Evolutionary conservation across 148 eudicot genomes (phyloP).

Genomic region (Amaranthus palmeri): DNA sequence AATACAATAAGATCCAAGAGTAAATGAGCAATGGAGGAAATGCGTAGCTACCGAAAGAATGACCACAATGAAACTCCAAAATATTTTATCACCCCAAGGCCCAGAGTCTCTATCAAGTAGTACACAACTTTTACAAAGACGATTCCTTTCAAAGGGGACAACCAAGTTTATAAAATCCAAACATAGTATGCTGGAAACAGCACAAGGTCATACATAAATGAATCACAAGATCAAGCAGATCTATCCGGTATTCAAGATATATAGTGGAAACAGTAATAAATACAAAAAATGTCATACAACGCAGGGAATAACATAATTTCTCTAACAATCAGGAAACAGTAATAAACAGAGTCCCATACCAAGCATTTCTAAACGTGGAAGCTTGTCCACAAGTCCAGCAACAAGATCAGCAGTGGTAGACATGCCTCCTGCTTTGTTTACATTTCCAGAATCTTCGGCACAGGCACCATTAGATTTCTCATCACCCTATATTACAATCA

Average conservation of each 20-base stretch:
- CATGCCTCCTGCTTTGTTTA: constrained; percentile 36
- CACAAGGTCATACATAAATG: too few relatives aligned
- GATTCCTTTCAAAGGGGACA: background rate
- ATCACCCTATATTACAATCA: constrained; percentile 39
- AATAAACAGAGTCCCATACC: constrained; percentile 38
- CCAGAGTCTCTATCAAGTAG: background rate
- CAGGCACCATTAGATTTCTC: constrained; percentile 36
- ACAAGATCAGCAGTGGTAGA: constrained; percentile 26
- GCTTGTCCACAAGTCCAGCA: constrained; percentile 37
- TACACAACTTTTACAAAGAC: background rate
- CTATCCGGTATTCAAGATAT: background rate
- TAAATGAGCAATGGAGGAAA: background rate
- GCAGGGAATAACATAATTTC: background rate
- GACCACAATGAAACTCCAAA: background rate
- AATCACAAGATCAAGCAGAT: too few relatives aligned
- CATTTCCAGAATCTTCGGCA: constrained; percentile 39
- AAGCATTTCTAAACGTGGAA: constrained; percentile 46
- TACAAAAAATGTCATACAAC: background rate
- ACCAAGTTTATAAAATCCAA: constrained; percentile 1
- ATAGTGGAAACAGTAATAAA: background rate
- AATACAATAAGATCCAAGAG: background rate
- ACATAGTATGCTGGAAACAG: too few relatives aligned
- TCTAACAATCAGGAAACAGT: background rate
- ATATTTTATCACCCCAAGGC: background rate
- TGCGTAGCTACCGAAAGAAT: background rate